Base-by-base conservation (phyloP, 768 basidiomycete species). In the Leccinum sublutescens region DNA sequence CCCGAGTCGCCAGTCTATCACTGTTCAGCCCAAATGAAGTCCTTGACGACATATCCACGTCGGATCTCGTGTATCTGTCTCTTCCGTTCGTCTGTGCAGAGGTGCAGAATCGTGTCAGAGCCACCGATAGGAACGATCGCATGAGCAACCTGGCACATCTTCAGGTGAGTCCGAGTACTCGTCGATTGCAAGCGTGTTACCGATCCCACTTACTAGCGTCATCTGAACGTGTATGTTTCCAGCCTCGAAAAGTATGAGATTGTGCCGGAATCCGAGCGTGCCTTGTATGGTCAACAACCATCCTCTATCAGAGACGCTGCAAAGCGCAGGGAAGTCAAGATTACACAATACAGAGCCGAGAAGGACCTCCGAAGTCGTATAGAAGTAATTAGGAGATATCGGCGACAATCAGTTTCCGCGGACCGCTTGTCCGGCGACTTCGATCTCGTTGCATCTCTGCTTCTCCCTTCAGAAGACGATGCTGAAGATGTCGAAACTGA, bases 331-430 rank as follows among this genome's bases (percentile, higher is more conserved):
- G 94, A 96, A 64, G 72, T 87, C 34, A 99, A 97, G 78, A 97
- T 99, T 62, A 86, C 84, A 61, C 95, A 95, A 69, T 98, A 85
- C 73, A 86, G 88, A 73, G 82, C 84, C 57, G 94, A 96, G 74
- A 95, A 91, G 72, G 88, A 90, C 36, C 74, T 98, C 29, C 82
- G 85, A 55, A 74, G 75, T 19, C 81, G 81, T 58, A 83, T 98
- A 27, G 83, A 93, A 75, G 74, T 76, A 47, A 67, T 89, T 21
- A 81, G 81, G 52, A 84, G 81, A 73, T 83, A 80, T 40, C 79
- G 80, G 54, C 72, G 79, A 54, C 81, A 82, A 47, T 60, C 69
- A 2, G 60, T 77, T 34, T 52, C 69, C 1, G 67, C 66, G 29
- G 75, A 74, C 21, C 66, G 73, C 38, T 57, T 74, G 1, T 68